Evolutionary conservation across 2,329 filamentous ascomycete species (phyloP).

Genomic region (Dactylella cylindrospora): DNA sequence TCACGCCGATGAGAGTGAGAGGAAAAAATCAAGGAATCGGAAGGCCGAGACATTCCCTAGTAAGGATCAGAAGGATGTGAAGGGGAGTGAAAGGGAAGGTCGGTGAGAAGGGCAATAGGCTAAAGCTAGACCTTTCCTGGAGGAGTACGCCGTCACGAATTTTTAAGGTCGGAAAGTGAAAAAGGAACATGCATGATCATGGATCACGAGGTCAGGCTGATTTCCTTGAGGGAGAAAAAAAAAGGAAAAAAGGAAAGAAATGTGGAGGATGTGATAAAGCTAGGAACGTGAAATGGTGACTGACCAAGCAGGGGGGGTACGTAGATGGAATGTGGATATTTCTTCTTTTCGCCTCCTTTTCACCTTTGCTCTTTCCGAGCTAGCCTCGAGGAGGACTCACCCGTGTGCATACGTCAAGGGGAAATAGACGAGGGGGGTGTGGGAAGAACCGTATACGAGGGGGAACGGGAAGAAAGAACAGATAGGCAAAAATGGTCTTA

Average conservation of each 20-base stretch:
- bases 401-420: constrained; percentile 31
- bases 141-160: constrained; percentile 11
- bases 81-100: constrained; percentile 13
- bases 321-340: background rate
- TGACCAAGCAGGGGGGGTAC: constrained; percentile 7
- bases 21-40: too few relatives aligned
- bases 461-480: constrained; percentile 12
- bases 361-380: constrained; percentile 24
- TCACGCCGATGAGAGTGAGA: background rate
- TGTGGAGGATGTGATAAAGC: constrained; percentile 18
- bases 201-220: constrained; percentile 39
- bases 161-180: background rate
- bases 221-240: constrained; percentile 4
- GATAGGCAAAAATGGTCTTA: constrained; percentile 5
- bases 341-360: too few relatives aligned
- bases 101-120: constrained; percentile 18
- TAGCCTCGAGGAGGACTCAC: constrained; percentile 6
- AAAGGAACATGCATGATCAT: constrained; percentile 31
- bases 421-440: constrained; percentile 4
- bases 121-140: constrained; percentile 33
- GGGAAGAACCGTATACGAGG: constrained; percentile 31
- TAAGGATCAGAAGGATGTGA: too few relatives aligned
- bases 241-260: too few relatives aligned
- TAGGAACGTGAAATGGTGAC: background rate
- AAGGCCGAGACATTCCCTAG: too few relatives aligned